phyloP scores from a whole-genome alignment of 73 alveolate species.

The Halteria grandinella region DNA sequence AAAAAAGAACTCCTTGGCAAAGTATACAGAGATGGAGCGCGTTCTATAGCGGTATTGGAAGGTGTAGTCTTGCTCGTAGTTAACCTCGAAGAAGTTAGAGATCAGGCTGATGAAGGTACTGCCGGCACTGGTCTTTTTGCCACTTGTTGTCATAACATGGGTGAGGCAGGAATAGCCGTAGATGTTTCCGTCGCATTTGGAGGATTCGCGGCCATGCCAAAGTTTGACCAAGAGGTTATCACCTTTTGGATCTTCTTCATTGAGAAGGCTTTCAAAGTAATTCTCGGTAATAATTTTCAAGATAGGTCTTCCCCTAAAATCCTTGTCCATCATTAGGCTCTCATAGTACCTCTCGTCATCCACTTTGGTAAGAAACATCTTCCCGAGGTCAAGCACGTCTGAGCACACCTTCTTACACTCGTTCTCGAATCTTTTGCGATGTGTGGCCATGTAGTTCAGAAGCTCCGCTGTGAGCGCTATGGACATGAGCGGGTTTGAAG shows the following conservation, averaged over 20 bases:
- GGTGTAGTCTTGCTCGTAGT: constrained; percentile 42
- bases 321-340: constrained; percentile 36
- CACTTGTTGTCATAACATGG: constrained; percentile 43
- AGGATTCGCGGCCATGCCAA: constrained; percentile 54
- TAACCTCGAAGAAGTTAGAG: constrained; percentile 36
- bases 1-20: constrained; percentile 46
- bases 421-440: constrained; percentile 32
- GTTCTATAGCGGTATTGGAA: constrained; percentile 48
- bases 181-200: constrained; percentile 54
- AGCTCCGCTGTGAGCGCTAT: constrained; percentile 42
- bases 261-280: constrained; percentile 31
- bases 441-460: background rate
- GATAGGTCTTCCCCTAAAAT: constrained; percentile 29
- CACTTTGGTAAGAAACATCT: constrained; percentile 52
- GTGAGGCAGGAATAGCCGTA: constrained; percentile 39
- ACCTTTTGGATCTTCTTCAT: constrained; percentile 64
- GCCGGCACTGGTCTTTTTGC: constrained; percentile 34
- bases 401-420: constrained; percentile 32
- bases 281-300: constrained; percentile 45
- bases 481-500: constrained; percentile 53
- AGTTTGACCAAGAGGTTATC: constrained; percentile 40
- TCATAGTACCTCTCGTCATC: constrained; percentile 52
- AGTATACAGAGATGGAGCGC: constrained; percentile 34
- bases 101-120: constrained; percentile 20
- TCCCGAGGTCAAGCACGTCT: constrained; percentile 38